These are phyloP conservation scores for Aulographum hederae DNA, from an alignment of 2,329 filamentous ascomycete genomes.

Conservation along the genomic window DNA sequence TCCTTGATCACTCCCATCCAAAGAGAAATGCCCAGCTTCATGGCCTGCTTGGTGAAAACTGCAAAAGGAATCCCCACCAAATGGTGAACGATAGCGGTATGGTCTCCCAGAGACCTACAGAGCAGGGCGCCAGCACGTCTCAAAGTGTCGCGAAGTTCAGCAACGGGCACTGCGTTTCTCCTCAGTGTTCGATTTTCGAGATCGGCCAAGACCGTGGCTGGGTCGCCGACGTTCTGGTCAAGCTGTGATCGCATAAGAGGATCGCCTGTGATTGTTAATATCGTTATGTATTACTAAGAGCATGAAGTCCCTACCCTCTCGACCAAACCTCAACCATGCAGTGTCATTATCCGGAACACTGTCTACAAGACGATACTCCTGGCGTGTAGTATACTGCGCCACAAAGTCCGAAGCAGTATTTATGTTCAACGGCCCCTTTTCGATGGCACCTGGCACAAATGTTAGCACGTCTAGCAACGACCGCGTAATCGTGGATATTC, in stretches of 20 bases:
- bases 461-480: too few species aligned
- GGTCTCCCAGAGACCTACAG: slow-evolving; percentile 57
- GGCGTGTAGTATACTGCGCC: slow-evolving; percentile 89
- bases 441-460: slow-evolving; percentile 64
- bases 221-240: slow-evolving; percentile 27
- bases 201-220: slow-evolving; percentile 44
- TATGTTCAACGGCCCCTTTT: slow-evolving; percentile 54
- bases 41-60: slow-evolving; percentile 85
- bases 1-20: slow-evolving; percentile 97
- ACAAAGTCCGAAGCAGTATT: slow-evolving; percentile 94
- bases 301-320: too few species aligned
- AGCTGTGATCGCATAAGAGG: slow-evolving; percentile 5
- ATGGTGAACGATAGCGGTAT: slow-evolving; percentile 65
- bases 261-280: slow-evolving; percentile 5
- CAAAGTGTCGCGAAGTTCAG: slow-evolving; percentile 64
- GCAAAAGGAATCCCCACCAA: slow-evolving; percentile 85
- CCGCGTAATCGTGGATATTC: too few species aligned
- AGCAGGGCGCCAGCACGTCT: slow-evolving; percentile 72
- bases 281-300: not conserved
- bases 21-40: slow-evolving; percentile 84
- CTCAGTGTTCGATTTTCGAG: slow-evolving; percentile 53
- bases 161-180: slow-evolving; percentile 50
- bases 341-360: slow-evolving; percentile 48
- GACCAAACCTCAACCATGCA: slow-evolving; percentile 44
- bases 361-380: slow-evolving; percentile 85